Conservation (phyloP, 2,329 filamentous ascomycete species). For the Aspergillus sp. region DNA sequence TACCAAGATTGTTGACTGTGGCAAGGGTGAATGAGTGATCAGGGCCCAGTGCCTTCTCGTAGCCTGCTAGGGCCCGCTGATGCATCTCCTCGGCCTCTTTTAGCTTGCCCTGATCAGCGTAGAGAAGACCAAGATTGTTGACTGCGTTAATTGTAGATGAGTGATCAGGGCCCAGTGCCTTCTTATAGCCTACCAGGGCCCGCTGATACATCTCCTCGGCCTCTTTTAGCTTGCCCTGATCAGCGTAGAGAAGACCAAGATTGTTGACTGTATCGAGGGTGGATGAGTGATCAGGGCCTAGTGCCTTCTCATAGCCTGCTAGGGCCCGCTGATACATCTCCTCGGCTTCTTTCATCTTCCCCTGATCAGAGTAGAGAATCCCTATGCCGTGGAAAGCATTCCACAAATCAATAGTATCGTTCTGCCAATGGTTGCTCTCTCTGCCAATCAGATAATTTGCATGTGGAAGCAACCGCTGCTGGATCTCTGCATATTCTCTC, state of each 20-base stretch:
- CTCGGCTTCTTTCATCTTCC: constrained; percentile 1
- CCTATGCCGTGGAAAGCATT: constrained; percentile 12
- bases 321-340: neutral
- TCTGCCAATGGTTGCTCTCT: neutral
- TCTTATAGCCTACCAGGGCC: no score
- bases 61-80: neutral
- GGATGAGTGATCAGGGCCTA: neutral
- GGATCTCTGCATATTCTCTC: constrained; percentile 11
- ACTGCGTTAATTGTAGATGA: no score
- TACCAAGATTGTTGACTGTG: constrained; percentile 2
- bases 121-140: no score
- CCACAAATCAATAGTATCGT: constrained; percentile 6
- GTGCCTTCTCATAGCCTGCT: neutral
- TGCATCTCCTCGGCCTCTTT: no score
- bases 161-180: no score
- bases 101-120: no score
- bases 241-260: no score
- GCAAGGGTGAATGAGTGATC: no score
- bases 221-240: no score
- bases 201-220: no score
- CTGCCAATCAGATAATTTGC: constrained; percentile 10
- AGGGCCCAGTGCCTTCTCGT: neutral
- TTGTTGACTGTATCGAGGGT: no score
- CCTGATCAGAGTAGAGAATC: neutral
- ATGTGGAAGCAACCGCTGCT: constrained; percentile 20